phyloP scores from a whole-genome alignment of 208 protist species.

The Lotmaria passim region DNA sequence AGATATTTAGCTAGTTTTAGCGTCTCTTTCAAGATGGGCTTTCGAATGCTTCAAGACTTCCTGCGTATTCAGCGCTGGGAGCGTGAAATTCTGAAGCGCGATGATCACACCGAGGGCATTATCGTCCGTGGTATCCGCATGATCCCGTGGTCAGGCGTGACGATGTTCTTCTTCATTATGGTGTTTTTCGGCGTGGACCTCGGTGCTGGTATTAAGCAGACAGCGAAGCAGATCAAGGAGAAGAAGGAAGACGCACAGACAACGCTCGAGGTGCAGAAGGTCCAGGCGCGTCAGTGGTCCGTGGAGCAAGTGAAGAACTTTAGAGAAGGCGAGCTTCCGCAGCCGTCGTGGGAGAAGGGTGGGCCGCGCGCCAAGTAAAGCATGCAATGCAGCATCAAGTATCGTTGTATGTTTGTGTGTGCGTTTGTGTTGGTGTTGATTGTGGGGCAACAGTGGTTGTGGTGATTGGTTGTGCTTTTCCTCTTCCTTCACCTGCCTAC shows the following conservation, averaged over 20 bases:
- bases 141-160: conserved; percentile 78
- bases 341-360: conserved; percentile 76
- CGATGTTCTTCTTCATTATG: conserved; percentile 86
- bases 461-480: no score
- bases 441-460: not conserved
- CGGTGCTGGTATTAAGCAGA: conserved; percentile 79
- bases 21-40: conserved; percentile 17
- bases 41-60: conserved; percentile 78
- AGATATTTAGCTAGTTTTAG: conserved; percentile 5
- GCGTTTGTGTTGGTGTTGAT: not conserved
- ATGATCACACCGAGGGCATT: conserved; percentile 50
- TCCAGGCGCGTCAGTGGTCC: conserved; percentile 80
- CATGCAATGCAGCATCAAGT: not conserved
- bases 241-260: conserved; percentile 79
- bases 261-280: conserved; percentile 62
- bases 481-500: no score
- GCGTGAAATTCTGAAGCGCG: conserved; percentile 62
- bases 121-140: conserved; percentile 53
- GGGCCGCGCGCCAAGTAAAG: conserved; percentile 46
- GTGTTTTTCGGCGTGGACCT: conserved; percentile 88
- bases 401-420: not conserved
- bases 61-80: conserved; percentile 77
- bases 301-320: conserved; percentile 81
- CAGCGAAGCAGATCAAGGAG: conserved; percentile 67
- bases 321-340: conserved; percentile 62